Evolutionary conservation across 805 yeast genomes (phyloP).

Genomic region (Barnettozyma populi): DNA sequence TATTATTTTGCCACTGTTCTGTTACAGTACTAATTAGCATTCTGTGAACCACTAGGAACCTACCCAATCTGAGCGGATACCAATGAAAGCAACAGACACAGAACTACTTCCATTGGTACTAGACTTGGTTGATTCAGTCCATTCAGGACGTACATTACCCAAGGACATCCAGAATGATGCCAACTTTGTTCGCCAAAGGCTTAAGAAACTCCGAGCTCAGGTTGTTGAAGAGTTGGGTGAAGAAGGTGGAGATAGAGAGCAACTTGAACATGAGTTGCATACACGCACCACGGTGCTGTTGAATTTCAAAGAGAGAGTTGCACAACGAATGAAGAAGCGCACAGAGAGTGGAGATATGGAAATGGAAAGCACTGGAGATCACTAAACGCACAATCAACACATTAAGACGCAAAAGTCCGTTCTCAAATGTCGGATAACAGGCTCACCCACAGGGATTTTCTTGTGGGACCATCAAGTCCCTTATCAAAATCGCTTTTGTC

Average conservation of each 20-base stretch:
- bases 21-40: too few species aligned
- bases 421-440: too few species aligned
- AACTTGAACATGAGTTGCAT: conserved; percentile 1
- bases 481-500: too few species aligned
- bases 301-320: conserved; percentile 4
- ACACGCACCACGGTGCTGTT: neutral
- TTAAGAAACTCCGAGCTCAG: conserved; percentile 2
- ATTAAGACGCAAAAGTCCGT: too few species aligned
- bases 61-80: too few species aligned
- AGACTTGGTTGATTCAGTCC: conserved; percentile 36
- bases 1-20: neutral
- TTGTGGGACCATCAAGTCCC: too few species aligned
- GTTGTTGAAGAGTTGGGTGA: conserved; percentile 5
- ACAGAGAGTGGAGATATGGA: neutral
- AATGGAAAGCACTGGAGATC: neutral
- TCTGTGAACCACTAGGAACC: neutral
- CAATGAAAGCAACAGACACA: conserved; percentile 10
- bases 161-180: conserved; percentile 39
- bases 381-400: too few species aligned
- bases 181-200: conserved; percentile 28
- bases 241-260: conserved; percentile 5
- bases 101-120: conserved; percentile 37
- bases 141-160: conserved; percentile 35
- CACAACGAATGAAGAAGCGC: neutral
- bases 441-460: too few species aligned